Evolutionary conservation across 148 eudicot genomes (phyloP).

Genomic region (Beta vulgaris): DNA sequence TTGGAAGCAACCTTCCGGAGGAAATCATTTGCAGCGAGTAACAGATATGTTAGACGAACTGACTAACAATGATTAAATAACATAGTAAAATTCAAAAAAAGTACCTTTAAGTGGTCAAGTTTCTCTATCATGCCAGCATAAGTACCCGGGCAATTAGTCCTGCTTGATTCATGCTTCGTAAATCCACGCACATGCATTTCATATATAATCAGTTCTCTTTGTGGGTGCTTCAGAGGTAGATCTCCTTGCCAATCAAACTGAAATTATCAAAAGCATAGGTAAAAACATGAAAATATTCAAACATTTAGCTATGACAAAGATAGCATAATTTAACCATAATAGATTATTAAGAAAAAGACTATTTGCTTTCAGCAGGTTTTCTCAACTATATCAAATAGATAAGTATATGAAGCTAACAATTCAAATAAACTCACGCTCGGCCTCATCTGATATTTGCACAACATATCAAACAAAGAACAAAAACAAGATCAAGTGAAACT

Average conservation of each 20-base stretch:
- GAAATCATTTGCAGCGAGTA: background rate
- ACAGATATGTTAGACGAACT: background rate
- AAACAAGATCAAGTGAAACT: background rate
- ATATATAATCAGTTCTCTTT: constrained; percentile 78
- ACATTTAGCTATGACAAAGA: background rate
- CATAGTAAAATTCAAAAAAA: background rate
- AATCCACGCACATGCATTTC: constrained; percentile 99
- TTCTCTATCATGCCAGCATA: constrained; percentile 81
- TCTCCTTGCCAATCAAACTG: constrained; percentile 99
- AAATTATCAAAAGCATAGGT: constrained; percentile 21
- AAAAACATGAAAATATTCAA: background rate
- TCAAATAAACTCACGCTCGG: too few species aligned
- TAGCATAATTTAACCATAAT: too few species aligned
- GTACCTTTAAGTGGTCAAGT: constrained; percentile 94
- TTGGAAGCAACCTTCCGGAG: background rate
- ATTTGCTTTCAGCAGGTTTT: background rate
- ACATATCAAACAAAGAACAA: too few species aligned
- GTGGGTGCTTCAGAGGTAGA: constrained; percentile 68
- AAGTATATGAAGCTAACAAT: too few species aligned
- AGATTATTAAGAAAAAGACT: too few species aligned
- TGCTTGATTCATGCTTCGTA: constrained; percentile 85
- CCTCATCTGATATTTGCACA: background rate
- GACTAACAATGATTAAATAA: background rate
- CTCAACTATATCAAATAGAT: background rate
- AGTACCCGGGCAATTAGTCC: constrained; percentile 66